phyloP scores from a whole-genome alignment of 2,329 filamentous ascomycete species.

The Rugonectria rugulosa region DNA sequence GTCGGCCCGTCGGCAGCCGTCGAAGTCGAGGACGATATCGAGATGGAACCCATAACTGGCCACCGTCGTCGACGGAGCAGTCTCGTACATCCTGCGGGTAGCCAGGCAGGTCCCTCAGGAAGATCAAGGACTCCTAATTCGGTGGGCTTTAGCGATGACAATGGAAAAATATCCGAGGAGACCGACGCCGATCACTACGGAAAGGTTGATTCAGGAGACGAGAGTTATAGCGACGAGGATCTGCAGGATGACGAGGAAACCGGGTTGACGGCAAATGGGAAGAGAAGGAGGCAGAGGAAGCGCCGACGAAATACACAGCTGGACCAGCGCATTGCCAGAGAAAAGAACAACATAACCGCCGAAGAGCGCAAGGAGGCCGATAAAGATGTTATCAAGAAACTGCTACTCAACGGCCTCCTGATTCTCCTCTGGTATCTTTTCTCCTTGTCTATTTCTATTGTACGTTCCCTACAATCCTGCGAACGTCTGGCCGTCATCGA shows the following conservation, averaged over 20 bases:
- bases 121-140: slow-evolving; percentile 36
- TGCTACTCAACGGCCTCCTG: slow-evolving; percentile 78
- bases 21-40: slow-evolving; percentile 52
- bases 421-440: slow-evolving; percentile 91
- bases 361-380: slow-evolving; percentile 81
- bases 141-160: slow-evolving; percentile 45
- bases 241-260: slow-evolving; percentile 89
- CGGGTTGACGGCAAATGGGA: slow-evolving; percentile 78
- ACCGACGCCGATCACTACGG: slow-evolving; percentile 39
- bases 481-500: no score
- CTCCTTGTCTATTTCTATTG: slow-evolving; percentile 89
- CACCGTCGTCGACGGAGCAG: slow-evolving; percentile 65
- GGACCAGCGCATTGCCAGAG: slow-evolving; percentile 72
- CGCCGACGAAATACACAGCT: slow-evolving; percentile 72
- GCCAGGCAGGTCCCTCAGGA: slow-evolving; percentile 37
- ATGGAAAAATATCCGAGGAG: slow-evolving; percentile 58
- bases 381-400: slow-evolving; percentile 71
- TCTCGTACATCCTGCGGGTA: slow-evolving; percentile 52
- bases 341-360: slow-evolving; percentile 63
- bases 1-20: slow-evolving; percentile 31
- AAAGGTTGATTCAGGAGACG: slow-evolving; percentile 51
- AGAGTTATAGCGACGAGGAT: slow-evolving; percentile 74
- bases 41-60: slow-evolving; percentile 64
- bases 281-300: slow-evolving; percentile 70
- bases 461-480: slow-evolving; percentile 62